Percentiles rank a stretch among this genome's conserved stretches.
phyloP scores from a whole-genome alignment of 371 early-diverging fungal genomes.

The Mucor ambiguus region DNA sequence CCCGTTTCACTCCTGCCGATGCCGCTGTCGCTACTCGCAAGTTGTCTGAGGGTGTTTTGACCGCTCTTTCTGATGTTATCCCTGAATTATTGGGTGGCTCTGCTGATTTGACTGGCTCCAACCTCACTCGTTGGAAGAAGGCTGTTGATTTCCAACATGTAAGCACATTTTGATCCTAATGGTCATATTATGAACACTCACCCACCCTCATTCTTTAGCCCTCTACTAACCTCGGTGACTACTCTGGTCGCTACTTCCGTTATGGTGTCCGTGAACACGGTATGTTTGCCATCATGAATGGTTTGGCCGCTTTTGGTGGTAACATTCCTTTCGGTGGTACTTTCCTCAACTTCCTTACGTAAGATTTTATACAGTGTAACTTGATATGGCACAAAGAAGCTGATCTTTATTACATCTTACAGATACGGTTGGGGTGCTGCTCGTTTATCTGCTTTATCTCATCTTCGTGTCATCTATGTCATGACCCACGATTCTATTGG shows the following conservation, averaged over 20 bases:
- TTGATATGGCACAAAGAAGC: not conserved
- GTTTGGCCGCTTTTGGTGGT: conserved; percentile 90
- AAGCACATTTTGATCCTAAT: conserved; percentile 5
- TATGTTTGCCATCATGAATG: conserved; percentile 98
- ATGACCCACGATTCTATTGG: conserved; percentile 99
- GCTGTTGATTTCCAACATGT: conserved; percentile 91
- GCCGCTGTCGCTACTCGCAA: conserved; percentile 92
- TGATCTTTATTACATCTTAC: not conserved
- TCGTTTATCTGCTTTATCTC: conserved; percentile 90
- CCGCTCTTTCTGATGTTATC: conserved; percentile 75
- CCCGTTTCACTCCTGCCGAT: conserved; percentile 80
- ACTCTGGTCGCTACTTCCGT: conserved; percentile 91
- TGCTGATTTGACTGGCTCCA: conserved; percentile 99
- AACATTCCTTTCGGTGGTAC: conserved; percentile 94
- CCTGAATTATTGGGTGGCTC: conserved; percentile 98
- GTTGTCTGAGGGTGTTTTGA: conserved; percentile 82
- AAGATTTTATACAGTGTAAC: conserved; percentile 34
- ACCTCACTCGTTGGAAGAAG: conserved; percentile 94
- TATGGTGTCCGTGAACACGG: conserved; percentile 99
- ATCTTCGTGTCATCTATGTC: conserved; percentile 91
- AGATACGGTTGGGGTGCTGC: conserved; percentile 83
- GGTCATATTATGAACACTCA: not conserved
- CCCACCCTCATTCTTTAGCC: conserved; percentile 19
- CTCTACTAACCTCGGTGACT: conserved; percentile 74
- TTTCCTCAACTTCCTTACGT: conserved; percentile 96